Conservation (phyloP, 805 yeast species). For the Yarrowia osloensis region DNA sequence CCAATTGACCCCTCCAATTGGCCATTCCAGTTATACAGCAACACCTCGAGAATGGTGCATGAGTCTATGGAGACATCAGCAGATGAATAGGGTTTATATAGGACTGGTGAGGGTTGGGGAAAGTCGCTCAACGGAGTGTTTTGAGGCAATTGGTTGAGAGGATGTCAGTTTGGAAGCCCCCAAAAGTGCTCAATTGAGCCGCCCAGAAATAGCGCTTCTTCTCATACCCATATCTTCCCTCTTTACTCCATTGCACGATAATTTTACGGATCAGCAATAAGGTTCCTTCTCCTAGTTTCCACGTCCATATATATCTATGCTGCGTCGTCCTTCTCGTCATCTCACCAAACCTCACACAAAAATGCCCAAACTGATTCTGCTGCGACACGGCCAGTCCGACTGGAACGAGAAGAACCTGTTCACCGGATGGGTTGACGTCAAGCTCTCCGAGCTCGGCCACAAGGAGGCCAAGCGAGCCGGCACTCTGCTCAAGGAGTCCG, state of each 20-base stretch:
- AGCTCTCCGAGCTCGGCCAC: conserved; percentile 78
- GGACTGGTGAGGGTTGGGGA: neutral
- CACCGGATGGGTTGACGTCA: conserved; percentile 99
- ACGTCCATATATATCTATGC: neutral
- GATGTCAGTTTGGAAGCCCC: too few species aligned
- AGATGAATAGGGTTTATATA: neutral
- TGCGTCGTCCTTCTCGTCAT: neutral
- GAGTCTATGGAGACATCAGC: neutral
- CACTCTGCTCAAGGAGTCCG: conserved; percentile 82
- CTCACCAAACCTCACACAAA: neutral
- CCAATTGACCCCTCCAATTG: neutral
- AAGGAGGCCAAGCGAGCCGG: conserved; percentile 94
- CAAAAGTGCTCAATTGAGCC: too few species aligned
- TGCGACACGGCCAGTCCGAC: conserved; percentile 99
- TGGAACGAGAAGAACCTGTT: conserved; percentile 98
- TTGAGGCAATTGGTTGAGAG: too few species aligned
- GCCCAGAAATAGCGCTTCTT: too few species aligned
- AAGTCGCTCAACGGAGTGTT: neutral
- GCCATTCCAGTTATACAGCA: neutral
- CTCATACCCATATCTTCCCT: neutral
- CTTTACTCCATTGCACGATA: neutral
- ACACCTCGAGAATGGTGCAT: neutral
- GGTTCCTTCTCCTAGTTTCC: conserved; percentile 15
- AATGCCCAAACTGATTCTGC: conserved; percentile 69
- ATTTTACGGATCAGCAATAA: conserved; percentile 17